phyloP scores from a whole-genome alignment of 2,329 filamentous ascomycete species.

The Scolecobasidium constrictum region DNA sequence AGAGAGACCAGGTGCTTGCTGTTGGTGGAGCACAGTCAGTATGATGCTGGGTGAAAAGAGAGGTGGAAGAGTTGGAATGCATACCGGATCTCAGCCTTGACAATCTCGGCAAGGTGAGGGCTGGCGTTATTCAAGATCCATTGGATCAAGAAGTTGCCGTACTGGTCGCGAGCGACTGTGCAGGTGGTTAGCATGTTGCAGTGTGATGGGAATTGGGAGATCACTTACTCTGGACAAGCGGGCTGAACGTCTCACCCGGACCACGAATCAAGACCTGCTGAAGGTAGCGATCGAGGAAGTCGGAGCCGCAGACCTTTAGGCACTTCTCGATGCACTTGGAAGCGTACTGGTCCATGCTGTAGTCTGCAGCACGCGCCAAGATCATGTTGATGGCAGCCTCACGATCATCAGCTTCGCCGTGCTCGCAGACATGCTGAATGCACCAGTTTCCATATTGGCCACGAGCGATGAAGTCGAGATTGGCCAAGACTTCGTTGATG shows the following conservation, averaged over 20 bases:
- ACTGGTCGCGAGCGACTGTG: conserved; percentile 87
- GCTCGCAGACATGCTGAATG: conserved; percentile 98
- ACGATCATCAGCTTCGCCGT: conserved; percentile 82
- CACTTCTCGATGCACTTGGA: conserved; percentile 99
- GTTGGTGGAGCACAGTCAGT: conserved; percentile 7
- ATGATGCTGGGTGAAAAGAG: too few relatives aligned
- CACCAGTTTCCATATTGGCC: conserved; percentile 99
- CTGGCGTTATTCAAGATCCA: conserved; percentile 88
- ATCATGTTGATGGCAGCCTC: conserved; percentile 93
- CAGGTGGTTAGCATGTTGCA: conserved; percentile 13
- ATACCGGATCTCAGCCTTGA: conserved; percentile 78
- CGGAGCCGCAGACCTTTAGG: conserved; percentile 83
- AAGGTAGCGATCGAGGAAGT: conserved; percentile 87
- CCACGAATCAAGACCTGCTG: conserved; percentile 89
- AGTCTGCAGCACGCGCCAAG: conserved; percentile 83
- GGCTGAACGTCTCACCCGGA: conserved; percentile 64
- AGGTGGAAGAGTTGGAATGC: conserved; percentile 10
- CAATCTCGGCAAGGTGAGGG: conserved; percentile 81
- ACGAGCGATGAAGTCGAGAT: conserved; percentile 92
- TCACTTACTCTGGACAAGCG: conserved; percentile 74
- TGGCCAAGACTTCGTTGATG: conserved; percentile 89
- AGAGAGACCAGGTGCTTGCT: conserved; percentile 98
- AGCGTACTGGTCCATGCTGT: conserved; percentile 98
- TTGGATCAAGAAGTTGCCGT: conserved; percentile 96
- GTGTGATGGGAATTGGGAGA: conserved; percentile 7